These are phyloP conservation scores for Thielaviopsis populi DNA, from an alignment of 2,329 filamentous ascomycete genomes.

Conservation along the genomic window DNA sequence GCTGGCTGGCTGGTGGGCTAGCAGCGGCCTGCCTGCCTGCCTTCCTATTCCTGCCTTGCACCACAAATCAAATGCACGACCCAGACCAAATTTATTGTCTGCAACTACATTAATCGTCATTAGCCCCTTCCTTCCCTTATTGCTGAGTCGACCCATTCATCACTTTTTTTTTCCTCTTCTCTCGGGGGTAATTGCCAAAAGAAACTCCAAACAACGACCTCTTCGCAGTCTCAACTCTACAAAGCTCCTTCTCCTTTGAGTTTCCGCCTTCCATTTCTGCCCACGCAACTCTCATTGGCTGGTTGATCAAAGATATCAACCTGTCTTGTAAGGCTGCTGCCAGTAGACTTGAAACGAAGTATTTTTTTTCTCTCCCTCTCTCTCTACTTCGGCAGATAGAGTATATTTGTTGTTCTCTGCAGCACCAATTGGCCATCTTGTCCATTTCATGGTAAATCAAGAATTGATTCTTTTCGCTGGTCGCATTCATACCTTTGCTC, in stretches of 20 bases:
- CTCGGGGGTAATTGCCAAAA: background rate
- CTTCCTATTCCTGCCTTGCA: too few species aligned
- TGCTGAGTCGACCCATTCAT: background rate
- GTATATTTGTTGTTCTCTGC: too few species aligned
- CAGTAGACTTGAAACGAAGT: too few species aligned
- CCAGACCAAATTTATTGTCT: background rate
- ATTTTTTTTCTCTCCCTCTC: background rate
- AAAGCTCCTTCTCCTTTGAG: background rate
- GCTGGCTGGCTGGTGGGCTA: too few species aligned
- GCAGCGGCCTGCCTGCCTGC: too few species aligned
- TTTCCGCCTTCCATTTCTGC: background rate
- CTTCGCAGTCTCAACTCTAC: background rate
- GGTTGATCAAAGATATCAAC: background rate
- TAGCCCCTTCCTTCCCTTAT: background rate
- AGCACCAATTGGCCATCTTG: too few species aligned
- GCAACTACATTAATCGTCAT: background rate
- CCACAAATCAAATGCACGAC: too few species aligned
- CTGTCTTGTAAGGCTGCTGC: background rate
- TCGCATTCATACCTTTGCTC: background rate
- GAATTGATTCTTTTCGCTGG: background rate
- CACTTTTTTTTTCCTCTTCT: background rate
- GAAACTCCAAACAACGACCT: background rate
- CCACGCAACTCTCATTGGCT: background rate
- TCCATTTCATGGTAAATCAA: background rate
- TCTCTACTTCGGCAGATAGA: too few species aligned